Evolutionary conservation across 768 basidiomycete species (phyloP).

Genomic region (Hygrocybe punicea): DNA sequence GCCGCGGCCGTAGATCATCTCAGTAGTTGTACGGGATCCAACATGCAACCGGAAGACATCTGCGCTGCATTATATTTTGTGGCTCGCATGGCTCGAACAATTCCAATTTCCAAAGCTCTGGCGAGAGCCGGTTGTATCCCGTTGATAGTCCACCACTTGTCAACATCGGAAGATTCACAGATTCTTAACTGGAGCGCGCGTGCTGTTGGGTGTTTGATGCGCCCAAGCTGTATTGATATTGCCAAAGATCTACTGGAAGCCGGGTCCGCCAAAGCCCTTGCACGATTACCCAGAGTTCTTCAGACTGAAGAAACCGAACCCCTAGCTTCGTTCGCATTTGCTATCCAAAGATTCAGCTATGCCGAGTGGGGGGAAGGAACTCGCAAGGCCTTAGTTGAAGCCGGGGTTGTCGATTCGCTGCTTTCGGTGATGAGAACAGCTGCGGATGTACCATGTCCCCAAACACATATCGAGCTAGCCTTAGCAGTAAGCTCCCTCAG

Average conservation of each 20-base stretch:
- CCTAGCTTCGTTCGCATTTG: constrained; percentile 24
- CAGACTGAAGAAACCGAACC: constrained; percentile 23
- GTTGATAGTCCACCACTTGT: constrained; percentile 17
- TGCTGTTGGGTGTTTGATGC: too few relatives aligned
- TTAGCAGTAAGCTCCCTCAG: constrained; percentile 23
- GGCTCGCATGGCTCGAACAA: constrained; percentile 24
- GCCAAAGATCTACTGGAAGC: constrained; percentile 22
- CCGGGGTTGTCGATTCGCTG: constrained; percentile 26
- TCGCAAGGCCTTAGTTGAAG: constrained; percentile 24
- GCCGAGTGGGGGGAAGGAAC: constrained; percentile 28
- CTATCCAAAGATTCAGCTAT: constrained; percentile 25
- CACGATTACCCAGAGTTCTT: constrained; percentile 25
- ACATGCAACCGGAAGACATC: constrained; percentile 17
- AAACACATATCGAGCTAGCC: constrained; percentile 25
- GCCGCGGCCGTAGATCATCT: constrained; percentile 18
- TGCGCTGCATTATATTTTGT: constrained; percentile 21
- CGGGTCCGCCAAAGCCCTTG: constrained; percentile 23
- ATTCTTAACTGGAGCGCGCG: constrained; percentile 23
- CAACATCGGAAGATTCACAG: constrained; percentile 15
- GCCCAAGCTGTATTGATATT: constrained; percentile 24
- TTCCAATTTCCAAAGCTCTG: constrained; percentile 24
- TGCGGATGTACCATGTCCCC: constrained; percentile 21
- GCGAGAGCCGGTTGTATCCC: constrained; percentile 19
- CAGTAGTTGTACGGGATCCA: constrained; percentile 10
- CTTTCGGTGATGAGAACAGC: constrained; percentile 25